A percentile compares a stretch with the other conserved stretches of the same genome.
phyloP scores from a whole-genome alignment of 208 protist species.

The Leishmania guyanensis region DNA sequence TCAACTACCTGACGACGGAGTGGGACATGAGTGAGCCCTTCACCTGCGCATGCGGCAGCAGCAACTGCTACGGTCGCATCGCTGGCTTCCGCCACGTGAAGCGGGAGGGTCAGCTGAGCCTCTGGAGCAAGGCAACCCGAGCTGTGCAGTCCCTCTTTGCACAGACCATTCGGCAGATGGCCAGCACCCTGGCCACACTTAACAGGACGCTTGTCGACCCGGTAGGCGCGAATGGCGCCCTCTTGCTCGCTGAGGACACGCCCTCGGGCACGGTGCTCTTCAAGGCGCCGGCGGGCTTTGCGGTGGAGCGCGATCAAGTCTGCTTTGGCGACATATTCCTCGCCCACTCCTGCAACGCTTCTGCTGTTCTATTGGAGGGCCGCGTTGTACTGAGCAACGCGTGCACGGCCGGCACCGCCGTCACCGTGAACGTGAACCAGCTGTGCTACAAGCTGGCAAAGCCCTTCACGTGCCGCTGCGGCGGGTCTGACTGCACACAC shows the following conservation, averaged over 20 bases:
- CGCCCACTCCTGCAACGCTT: constrained; percentile 69
- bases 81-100: constrained; percentile 70
- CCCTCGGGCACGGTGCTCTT: constrained; percentile 72
- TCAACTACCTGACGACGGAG: constrained; percentile 91
- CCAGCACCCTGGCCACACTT: constrained; percentile 53
- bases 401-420: constrained; percentile 34
- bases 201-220: constrained; percentile 53
- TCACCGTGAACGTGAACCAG: constrained; percentile 84
- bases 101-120: constrained; percentile 45
- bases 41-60: constrained; percentile 63
- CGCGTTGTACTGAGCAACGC: constrained; percentile 57
- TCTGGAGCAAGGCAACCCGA: constrained; percentile 60
- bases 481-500: constrained; percentile 35
- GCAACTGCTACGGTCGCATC: constrained; percentile 60
- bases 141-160: constrained; percentile 68
- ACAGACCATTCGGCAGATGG: constrained; percentile 47
- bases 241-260: constrained; percentile 54
- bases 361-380: constrained; percentile 60
- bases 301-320: constrained; percentile 40
- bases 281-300: constrained; percentile 22
- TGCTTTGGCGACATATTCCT: constrained; percentile 64
- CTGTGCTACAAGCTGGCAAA: constrained; percentile 49
- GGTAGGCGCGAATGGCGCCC: constrained; percentile 31
- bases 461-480: constrained; percentile 65
- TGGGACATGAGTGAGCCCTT: constrained; percentile 89